These are phyloP conservation scores for Pascua sp. DNA, from an alignment of 1,284 basidiomycete species.

Conservation along the genomic window DNA sequence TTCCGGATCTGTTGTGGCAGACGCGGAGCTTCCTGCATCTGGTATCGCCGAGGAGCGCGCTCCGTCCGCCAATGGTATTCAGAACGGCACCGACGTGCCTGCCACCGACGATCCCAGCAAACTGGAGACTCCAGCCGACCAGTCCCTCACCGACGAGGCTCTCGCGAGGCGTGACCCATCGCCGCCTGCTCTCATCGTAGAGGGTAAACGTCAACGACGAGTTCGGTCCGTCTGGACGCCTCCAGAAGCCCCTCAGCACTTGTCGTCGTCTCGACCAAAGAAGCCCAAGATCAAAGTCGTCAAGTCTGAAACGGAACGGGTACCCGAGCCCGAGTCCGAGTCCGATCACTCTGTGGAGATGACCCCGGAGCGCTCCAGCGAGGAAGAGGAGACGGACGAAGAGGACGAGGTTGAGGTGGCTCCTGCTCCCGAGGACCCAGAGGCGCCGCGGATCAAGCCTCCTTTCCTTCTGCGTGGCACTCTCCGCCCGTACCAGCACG, in stretches of 20 bases:
- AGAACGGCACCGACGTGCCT: too few species aligned
- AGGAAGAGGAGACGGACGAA: slow-evolving; percentile 19
- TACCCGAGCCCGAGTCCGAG: slow-evolving; percentile 15
- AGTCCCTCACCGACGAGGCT: slow-evolving; percentile 35
- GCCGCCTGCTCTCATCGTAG: slow-evolving; percentile 26
- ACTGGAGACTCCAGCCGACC: slow-evolving; percentile 15
- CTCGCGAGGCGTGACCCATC: slow-evolving; percentile 18
- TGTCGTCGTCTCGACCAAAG: slow-evolving; percentile 18
- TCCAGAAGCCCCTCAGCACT: slow-evolving; percentile 25
- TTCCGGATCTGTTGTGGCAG: too few species aligned
- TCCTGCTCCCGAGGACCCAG: slow-evolving; percentile 54
- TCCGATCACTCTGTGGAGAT: slow-evolving; percentile 5
- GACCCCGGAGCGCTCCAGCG: slow-evolving; percentile 6
- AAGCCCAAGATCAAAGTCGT: slow-evolving; percentile 25
- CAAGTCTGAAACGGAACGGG: slow-evolving; percentile 18
- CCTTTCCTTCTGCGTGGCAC: slow-evolving; percentile 82
- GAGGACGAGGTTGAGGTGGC: slow-evolving; percentile 26
- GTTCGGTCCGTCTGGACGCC: slow-evolving; percentile 39
- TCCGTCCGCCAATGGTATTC: too few species aligned
- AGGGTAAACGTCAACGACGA: slow-evolving; percentile 37
- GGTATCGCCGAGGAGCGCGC: too few species aligned
- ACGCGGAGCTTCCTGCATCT: too few species aligned
- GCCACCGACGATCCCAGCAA: too few species aligned
- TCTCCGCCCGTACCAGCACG: slow-evolving; percentile 89
- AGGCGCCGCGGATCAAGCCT: slow-evolving; percentile 59